Evolutionary conservation across 352 stramenopile species (phyloP), one percentile per base, ranked within the genome.

Genomic region (Peronospora belbahrii): DNA sequence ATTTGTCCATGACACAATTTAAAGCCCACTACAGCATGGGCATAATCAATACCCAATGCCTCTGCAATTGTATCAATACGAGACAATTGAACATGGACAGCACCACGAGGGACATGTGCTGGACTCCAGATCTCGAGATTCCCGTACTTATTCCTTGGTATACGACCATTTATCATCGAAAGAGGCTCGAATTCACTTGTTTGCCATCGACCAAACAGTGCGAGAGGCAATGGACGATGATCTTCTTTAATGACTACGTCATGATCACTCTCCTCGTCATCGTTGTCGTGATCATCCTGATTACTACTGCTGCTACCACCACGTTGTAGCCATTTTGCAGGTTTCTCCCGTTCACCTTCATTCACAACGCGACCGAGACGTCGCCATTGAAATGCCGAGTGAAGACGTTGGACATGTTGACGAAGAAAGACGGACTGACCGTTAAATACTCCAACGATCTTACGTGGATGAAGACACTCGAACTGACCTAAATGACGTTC

Each of bases 121-220:
- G 65, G 41, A 49, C 79, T 94, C 82, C 82, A 95, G 33, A 95
- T 48, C 42, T 95, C 84, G 36, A 92, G 73, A 56, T 95, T 95
- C 13, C 84, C 82, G 49, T 87, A 92, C 57, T 79, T 57, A 60
- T 91, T 94, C 61, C 88, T 91, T 2, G 82, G 84, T 1, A 95
- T 56, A 4, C 47, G 35, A n/a, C 73, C 74, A 28, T 91, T 56
- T 6, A 85, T 60, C 7, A 94, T 50, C 0, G 56, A 32, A 1
- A 70, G 60, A 24, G 73, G 45, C 11, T 76, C 62, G 37, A 85
- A 74, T 14, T 60, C 65, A 3, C 53, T 57, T 6, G 84, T 95
- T 37, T 95, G 84, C 84, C 84, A 95, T 14, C 58, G 39, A 4
- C 84, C 84, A 42, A 85, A 94, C 18, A 95, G 52, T 3, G 66